Evolutionary conservation across 1,284 basidiomycete genomes (phyloP).

Genomic region (Filobasidium uniguttulatum): DNA sequence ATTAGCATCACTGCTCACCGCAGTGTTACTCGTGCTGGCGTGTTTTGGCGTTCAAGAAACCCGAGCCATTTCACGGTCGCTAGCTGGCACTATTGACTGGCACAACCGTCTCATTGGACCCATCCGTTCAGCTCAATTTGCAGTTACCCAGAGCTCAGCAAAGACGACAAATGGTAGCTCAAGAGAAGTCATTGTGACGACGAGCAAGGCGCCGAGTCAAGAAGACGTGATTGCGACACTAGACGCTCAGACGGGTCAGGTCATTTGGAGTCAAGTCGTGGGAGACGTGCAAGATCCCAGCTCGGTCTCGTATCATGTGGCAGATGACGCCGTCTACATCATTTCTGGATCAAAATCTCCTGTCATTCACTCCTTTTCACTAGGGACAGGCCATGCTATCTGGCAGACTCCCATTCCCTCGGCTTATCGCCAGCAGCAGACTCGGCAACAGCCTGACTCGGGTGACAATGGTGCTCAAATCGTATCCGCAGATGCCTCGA

Average conservation of each 20-base stretch:
- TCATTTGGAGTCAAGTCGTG: constrained; percentile 69
- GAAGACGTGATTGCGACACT: constrained; percentile 68
- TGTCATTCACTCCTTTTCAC: constrained; percentile 56
- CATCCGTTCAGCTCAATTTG: no score
- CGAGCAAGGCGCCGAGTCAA: no score
- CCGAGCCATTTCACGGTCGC: constrained; percentile 30
- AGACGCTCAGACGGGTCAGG: constrained; percentile 53
- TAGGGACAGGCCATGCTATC: constrained; percentile 51
- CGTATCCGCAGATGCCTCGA: no score
- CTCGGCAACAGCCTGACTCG: no score
- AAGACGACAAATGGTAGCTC: no score
- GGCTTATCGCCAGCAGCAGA: neutral
- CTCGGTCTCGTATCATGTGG: constrained; percentile 52
- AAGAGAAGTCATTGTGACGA: no score
- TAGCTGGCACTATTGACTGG: constrained; percentile 74
- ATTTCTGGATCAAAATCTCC: constrained; percentile 63
- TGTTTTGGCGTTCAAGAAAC: no score
- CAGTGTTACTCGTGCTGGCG: no score
- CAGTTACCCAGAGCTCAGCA: no score
- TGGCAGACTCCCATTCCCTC: constrained; percentile 42
- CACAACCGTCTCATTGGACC: constrained; percentile 59
- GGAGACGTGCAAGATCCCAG: no score
- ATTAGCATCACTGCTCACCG: no score
- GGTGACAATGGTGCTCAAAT: no score
- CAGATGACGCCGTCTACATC: constrained; percentile 50